Conservation (phyloP, 768 basidiomycete genomes). For the Suillus subluteus region DNA sequence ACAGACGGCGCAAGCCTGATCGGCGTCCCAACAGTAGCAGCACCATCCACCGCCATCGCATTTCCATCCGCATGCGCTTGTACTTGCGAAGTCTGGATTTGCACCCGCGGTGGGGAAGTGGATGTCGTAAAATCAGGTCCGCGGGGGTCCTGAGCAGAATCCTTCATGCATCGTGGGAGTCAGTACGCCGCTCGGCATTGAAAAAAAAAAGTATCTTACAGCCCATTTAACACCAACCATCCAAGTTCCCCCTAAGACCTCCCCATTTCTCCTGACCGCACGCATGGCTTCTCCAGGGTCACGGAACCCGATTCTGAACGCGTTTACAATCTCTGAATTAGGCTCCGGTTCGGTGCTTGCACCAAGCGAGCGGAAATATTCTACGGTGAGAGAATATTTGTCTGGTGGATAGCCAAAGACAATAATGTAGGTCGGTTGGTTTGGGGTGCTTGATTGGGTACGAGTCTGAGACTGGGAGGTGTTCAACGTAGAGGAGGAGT, state of each 20-base stretch:
- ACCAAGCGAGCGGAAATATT: slow-evolving; percentile 77
- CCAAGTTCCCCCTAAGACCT: slow-evolving; percentile 70
- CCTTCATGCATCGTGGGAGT: slow-evolving; percentile 40
- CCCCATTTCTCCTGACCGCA: slow-evolving; percentile 83
- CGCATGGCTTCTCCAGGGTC: slow-evolving; percentile 76
- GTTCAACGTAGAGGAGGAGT: slow-evolving; percentile 18
- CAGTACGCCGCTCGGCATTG: slow-evolving; percentile 1
- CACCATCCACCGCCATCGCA: slow-evolving; percentile 52
- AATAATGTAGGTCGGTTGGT: slow-evolving; percentile 63
- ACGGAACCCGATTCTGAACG: slow-evolving; percentile 78
- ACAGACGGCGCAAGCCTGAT: slow-evolving; percentile 73
- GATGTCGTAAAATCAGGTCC: slow-evolving; percentile 21
- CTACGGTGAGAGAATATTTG: slow-evolving; percentile 69
- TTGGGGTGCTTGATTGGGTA: slow-evolving; percentile 29
- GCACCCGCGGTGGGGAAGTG: slow-evolving; percentile 12
- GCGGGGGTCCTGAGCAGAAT: slow-evolving; percentile 47
- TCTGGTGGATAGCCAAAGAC: slow-evolving; percentile 91
- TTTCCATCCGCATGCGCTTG: slow-evolving; percentile 25
- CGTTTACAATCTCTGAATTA: slow-evolving; percentile 72
- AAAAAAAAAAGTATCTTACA: slow-evolving; percentile 45
- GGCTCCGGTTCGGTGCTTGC: slow-evolving; percentile 70
- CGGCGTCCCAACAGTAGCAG: slow-evolving; percentile 65
- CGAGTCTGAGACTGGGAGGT: slow-evolving; percentile 25
- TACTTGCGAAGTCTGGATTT: slow-evolving; percentile 11
- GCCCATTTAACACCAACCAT: slow-evolving; percentile 91